Percentiles rank a stretch among this genome's conserved stretches.
Evolutionary conservation across 2,329 filamentous ascomycete species (phyloP).

Genomic region (Ciborinia camelliae): DNA sequence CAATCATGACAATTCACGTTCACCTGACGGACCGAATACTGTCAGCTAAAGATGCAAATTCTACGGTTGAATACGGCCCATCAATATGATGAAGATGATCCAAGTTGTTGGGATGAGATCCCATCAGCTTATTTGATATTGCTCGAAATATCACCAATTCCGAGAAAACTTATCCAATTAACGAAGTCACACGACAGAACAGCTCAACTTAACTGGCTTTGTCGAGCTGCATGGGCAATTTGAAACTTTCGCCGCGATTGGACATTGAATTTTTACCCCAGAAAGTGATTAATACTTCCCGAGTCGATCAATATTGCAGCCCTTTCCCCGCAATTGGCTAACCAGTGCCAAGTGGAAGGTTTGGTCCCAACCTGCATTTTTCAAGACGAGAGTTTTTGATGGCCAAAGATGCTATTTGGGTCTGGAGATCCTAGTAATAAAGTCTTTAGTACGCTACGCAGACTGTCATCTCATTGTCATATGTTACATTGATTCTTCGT

Average conservation of each 20-base stretch:
- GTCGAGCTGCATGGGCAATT: constrained; percentile 1
- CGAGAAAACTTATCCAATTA: background rate
- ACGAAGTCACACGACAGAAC: constrained; percentile 11
- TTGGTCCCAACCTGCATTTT: background rate
- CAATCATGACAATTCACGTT: too few relatives aligned
- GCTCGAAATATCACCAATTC: background rate
- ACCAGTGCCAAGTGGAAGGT: too few relatives aligned
- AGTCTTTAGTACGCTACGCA: background rate
- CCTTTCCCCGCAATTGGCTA: constrained; percentile 9
- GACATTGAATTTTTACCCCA: background rate
- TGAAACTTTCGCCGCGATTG: background rate
- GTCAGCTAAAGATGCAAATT: background rate
- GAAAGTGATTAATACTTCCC: background rate
- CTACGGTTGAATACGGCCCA: background rate
- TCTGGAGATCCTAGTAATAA: background rate
- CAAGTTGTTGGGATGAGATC: constrained; percentile 16
- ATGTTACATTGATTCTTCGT: background rate
- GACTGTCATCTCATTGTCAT: background rate
- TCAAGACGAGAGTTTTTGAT: background rate
- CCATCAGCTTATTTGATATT: constrained; percentile 6
- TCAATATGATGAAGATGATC: background rate
- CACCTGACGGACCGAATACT: constrained; percentile 12
- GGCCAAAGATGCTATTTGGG: background rate
- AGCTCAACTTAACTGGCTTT: background rate
- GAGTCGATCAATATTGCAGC: background rate